These are phyloP conservation scores for Exserohilum rostratum DNA, from an alignment of 2,329 filamentous ascomycete species.

Conservation along the genomic window DNA sequence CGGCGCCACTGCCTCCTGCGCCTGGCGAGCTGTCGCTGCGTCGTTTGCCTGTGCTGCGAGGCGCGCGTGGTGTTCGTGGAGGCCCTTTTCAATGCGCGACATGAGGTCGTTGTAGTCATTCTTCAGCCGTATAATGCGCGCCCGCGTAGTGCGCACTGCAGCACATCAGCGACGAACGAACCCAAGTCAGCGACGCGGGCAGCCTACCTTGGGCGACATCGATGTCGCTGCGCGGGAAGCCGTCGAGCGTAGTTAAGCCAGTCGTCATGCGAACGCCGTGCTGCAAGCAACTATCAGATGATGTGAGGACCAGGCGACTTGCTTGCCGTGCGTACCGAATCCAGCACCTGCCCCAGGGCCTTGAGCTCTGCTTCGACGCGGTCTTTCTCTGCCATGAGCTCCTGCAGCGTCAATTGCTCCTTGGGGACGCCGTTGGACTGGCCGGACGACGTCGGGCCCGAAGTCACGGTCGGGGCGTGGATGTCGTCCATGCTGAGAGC, in stretches of 20 bases:
- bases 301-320: slow-evolving; percentile 6
- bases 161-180: slow-evolving; percentile 20
- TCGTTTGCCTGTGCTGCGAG: slow-evolving; percentile 56
- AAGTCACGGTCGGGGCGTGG: slow-evolving; percentile 74
- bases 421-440: slow-evolving; percentile 66
- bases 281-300: slow-evolving; percentile 55
- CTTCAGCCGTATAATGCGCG: slow-evolving; percentile 84
- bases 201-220: slow-evolving; percentile 88
- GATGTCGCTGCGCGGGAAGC: slow-evolving; percentile 89
- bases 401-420: slow-evolving; percentile 70
- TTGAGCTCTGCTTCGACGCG: slow-evolving; percentile 84
- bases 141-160: slow-evolving; percentile 89
- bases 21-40: slow-evolving; percentile 35
- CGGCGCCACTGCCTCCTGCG: slow-evolving; percentile 31
- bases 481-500: slow-evolving; percentile 65
- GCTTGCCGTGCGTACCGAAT: slow-evolving; percentile 67
- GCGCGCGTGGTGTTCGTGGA: slow-evolving; percentile 90
- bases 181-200: slow-evolving; percentile 1
- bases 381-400: slow-evolving; percentile 85
- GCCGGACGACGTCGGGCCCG: slow-evolving; percentile 71
- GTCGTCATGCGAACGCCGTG: slow-evolving; percentile 95
- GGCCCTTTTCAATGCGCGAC: slow-evolving; percentile 77
- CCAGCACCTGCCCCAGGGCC: slow-evolving; percentile 82
- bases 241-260: slow-evolving; percentile 82
- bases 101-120: slow-evolving; percentile 96